Conservation (phyloP, 2,329 filamentous ascomycete genomes). For the Lecanicillium sp. region DNA sequence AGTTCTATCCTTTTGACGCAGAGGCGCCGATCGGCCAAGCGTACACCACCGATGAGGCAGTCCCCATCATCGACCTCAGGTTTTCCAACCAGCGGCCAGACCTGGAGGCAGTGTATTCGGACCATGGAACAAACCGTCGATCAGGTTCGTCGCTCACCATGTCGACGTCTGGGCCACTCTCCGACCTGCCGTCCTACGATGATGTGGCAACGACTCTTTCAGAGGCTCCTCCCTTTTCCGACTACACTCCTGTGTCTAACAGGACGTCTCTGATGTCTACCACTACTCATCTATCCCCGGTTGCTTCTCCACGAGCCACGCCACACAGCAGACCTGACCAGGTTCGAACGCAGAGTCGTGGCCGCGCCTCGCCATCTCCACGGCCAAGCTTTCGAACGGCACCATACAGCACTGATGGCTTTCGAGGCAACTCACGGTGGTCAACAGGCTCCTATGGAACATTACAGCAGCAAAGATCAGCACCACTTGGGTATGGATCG, state of each 20-base stretch:
- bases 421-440: conserved; percentile 65
- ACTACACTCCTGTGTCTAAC: conserved; percentile 60
- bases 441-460: conserved; percentile 67
- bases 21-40: conserved; percentile 56
- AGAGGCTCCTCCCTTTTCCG: conserved; percentile 61
- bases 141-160: conserved; percentile 69
- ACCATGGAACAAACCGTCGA: conserved; percentile 51
- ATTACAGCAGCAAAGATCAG: conserved; percentile 44
- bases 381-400: conserved; percentile 59
- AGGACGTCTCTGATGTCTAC: conserved; percentile 59
- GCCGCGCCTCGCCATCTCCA: conserved; percentile 64
- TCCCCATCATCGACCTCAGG: conserved; percentile 54
- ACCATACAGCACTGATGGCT: conserved; percentile 62
- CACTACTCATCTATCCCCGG: conserved; percentile 63
- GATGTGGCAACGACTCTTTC: conserved; percentile 60
- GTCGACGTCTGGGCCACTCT: conserved; percentile 57
- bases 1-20: conserved; percentile 46
- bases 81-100: conserved; percentile 40
- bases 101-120: conserved; percentile 41
- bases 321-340: conserved; percentile 53
- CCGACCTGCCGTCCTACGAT: conserved; percentile 64
- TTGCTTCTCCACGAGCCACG: conserved; percentile 62
- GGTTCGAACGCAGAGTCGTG: conserved; percentile 58
- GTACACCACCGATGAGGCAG: conserved; percentile 54
- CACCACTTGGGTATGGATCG: conserved; percentile 56